phyloP scores from a whole-genome alignment of 2,329 filamentous ascomycete genomes.

The Trichophyton rubrum region DNA sequence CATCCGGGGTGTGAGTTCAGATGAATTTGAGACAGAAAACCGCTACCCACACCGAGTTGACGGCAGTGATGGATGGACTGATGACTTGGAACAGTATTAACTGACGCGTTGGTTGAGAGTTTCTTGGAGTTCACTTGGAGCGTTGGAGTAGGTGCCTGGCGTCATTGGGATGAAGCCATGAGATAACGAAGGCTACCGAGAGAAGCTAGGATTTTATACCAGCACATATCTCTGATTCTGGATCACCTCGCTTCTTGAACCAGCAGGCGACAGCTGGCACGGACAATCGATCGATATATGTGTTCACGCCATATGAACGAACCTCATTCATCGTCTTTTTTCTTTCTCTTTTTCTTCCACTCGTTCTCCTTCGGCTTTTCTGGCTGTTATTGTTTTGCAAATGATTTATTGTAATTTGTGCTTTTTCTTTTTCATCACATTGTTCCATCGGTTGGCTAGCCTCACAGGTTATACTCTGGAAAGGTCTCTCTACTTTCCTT shows the following conservation, averaged over 20 bases:
- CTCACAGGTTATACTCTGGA: neutral
- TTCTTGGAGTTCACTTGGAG: neutral
- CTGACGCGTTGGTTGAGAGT: slow-evolving; percentile 14
- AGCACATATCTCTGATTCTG: neutral
- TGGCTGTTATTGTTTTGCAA: neutral
- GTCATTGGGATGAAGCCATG: neutral
- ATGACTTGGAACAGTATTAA: slow-evolving; percentile 36
- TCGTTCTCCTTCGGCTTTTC: neutral
- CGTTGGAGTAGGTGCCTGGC: neutral
- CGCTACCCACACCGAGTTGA: slow-evolving; percentile 35
- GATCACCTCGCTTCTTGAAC: neutral
- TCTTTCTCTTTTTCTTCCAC: neutral
- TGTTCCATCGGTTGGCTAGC: neutral
- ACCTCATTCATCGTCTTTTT: neutral
- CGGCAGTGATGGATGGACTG: slow-evolving; percentile 44
- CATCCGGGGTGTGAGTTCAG: slow-evolving; percentile 36
- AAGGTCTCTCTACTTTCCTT: neutral
- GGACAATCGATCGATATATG: neutral
- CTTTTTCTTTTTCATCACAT: neutral
- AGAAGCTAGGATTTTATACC: neutral
- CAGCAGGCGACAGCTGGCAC: neutral
- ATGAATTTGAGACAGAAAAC: slow-evolving; percentile 30
- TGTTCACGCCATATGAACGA: neutral
- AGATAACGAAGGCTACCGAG: neutral
- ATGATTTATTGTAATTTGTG: slow-evolving; percentile 1